A percentile compares a stretch with the other conserved stretches of the same genome.
These are phyloP conservation scores for Lepidium aucheri DNA, from an alignment of 345 rosid genomes.

Conservation along the genomic window DNA sequence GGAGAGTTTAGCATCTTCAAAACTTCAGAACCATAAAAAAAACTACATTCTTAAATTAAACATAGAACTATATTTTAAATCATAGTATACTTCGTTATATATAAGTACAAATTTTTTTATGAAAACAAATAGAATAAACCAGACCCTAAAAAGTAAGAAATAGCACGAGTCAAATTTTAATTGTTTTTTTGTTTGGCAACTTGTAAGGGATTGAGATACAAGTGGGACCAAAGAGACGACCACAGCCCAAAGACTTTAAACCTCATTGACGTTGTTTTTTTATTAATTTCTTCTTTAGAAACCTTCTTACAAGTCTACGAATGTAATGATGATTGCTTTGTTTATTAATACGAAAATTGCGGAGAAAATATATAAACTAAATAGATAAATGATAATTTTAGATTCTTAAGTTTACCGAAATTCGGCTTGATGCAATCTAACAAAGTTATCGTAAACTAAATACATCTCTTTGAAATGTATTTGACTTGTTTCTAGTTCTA, in stretches of 20 bases:
- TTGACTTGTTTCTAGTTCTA: neutral
- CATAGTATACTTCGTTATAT: too few relatives aligned
- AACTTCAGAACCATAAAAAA: too few relatives aligned
- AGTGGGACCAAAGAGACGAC: conserved; percentile 14
- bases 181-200: neutral
- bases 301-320: conserved; percentile 10
- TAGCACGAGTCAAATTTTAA: neutral
- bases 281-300: neutral
- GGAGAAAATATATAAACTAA: neutral
- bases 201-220: neutral
- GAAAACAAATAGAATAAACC: neutral
- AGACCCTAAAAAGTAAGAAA: neutral
- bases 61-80: too few relatives aligned
- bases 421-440: neutral
- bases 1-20: too few relatives aligned
- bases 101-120: too few relatives aligned
- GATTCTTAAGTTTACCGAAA: neutral
- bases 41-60: too few relatives aligned
- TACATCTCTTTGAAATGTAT: neutral
- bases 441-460: too few relatives aligned
- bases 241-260: neutral
- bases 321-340: conserved; percentile 9
- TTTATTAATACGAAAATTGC: neutral
- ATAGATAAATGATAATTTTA: neutral
- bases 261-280: conserved; percentile 3